Conservation (phyloP, 768 basidiomycete genomes). For the Termitomyces sp. region DNA sequence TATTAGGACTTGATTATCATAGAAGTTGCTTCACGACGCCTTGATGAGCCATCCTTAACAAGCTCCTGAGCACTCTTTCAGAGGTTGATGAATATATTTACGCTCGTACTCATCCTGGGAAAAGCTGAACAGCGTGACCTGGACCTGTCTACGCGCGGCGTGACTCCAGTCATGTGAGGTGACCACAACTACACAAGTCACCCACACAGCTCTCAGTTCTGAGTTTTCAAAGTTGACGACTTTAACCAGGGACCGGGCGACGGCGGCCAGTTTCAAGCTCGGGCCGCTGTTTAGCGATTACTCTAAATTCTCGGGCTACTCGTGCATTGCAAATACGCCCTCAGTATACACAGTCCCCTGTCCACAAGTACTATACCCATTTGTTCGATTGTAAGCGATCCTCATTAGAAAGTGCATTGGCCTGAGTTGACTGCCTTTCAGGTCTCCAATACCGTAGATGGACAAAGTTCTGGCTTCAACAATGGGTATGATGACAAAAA, state of each 20-base stretch:
- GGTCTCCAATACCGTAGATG: not conserved
- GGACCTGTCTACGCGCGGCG: not conserved
- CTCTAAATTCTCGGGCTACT: too few relatives aligned
- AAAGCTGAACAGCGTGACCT: not conserved
- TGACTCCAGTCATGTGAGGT: not conserved
- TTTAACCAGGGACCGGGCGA: too few relatives aligned
- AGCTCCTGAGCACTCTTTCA: too few relatives aligned
- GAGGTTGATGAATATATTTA: too few relatives aligned
- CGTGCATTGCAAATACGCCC: not conserved
- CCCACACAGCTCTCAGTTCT: not conserved
- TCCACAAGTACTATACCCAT: not conserved
- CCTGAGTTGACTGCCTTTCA: not conserved
- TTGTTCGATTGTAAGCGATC: not conserved
- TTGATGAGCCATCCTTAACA: too few relatives aligned
- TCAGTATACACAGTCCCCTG: not conserved
- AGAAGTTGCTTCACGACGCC: too few relatives aligned
- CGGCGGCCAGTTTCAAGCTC: too few relatives aligned
- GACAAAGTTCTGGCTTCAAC: constrained; percentile 3
- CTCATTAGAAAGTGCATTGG: not conserved
- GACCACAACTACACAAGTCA: not conserved
- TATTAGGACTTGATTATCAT: too few relatives aligned
- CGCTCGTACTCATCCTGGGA: too few relatives aligned
- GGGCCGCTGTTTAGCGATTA: too few relatives aligned
- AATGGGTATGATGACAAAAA: constrained; percentile 5
- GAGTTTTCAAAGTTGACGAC: not conserved